These are phyloP conservation scores for Ophiostoma triangulosporum DNA, from an alignment of 2,329 filamentous ascomycete species.

Conservation along the genomic window DNA sequence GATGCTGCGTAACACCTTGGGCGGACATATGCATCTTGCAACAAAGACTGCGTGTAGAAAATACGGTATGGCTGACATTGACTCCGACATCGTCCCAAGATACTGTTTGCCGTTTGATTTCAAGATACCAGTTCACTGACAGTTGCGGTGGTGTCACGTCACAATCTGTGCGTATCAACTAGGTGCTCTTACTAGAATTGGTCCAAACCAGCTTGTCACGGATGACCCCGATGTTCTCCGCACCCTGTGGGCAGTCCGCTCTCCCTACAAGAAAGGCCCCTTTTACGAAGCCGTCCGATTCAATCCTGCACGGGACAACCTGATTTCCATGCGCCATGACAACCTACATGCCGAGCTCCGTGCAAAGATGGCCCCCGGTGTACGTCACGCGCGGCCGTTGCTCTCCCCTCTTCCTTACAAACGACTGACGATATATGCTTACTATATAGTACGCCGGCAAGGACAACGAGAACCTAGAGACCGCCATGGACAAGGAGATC, in stretches of 20 bases:
- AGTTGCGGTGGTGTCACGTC: not conserved
- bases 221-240: conserved; percentile 18
- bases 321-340: conserved; percentile 24
- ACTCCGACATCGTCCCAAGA: not conserved
- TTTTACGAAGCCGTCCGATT: conserved; percentile 26
- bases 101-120: not conserved
- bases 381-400: conserved; percentile 16
- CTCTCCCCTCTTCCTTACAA: not conserved
- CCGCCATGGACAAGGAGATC: conserved; percentile 16
- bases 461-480: conserved; percentile 18
- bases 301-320: conserved; percentile 23
- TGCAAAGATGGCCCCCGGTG: conserved; percentile 30
- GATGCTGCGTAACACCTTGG: conserved; percentile 19
- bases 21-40: conserved; percentile 17
- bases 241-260: conserved; percentile 22
- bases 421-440: not conserved
- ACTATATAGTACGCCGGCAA: conserved; percentile 19
- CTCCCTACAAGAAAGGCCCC: conserved; percentile 24
- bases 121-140: not conserved
- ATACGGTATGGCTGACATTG: conserved; percentile 15
- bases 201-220: conserved; percentile 18
- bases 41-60: conserved; percentile 16
- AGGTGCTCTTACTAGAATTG: conserved; percentile 18
- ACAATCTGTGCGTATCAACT: not conserved
- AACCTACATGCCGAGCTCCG: conserved; percentile 24